Evolutionary conservation across 768 basidiomycete genomes (phyloP).

Genomic region (Lepiota brunneoincarnata): DNA sequence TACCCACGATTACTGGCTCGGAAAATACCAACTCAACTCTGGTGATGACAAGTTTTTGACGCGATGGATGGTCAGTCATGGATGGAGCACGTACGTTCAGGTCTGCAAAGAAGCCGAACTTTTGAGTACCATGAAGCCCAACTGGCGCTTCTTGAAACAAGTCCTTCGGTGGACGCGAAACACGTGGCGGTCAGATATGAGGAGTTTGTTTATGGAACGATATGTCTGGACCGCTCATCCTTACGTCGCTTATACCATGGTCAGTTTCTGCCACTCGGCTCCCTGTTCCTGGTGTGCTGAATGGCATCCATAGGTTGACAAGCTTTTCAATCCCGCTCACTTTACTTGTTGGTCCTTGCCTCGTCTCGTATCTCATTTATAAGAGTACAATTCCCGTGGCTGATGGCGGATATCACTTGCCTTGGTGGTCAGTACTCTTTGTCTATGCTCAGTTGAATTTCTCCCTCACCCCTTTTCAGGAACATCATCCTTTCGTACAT

Average conservation of each 20-base stretch:
- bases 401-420: slow-evolving; percentile 76
- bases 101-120: slow-evolving; percentile 83
- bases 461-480: slow-evolving; percentile 33
- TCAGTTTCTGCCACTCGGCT: slow-evolving; percentile 50
- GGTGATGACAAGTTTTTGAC: slow-evolving; percentile 95
- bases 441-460: not conserved
- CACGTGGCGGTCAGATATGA: slow-evolving; percentile 89
- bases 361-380: slow-evolving; percentile 74
- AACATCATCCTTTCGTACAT: slow-evolving; percentile 66
- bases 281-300: slow-evolving; percentile 2
- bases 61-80: slow-evolving; percentile 94
- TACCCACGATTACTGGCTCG: slow-evolving; percentile 92
- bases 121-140: slow-evolving; percentile 92
- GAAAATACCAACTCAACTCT: slow-evolving; percentile 92
- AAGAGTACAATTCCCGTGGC: slow-evolving; percentile 70
- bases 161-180: slow-evolving; percentile 92
- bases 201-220: slow-evolving; percentile 86
- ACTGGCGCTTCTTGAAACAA: slow-evolving; percentile 95
- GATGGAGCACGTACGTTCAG: slow-evolving; percentile 94
- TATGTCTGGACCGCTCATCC: slow-evolving; percentile 88
- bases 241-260: slow-evolving; percentile 93
- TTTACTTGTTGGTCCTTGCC: slow-evolving; percentile 76
- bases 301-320: slow-evolving; percentile 59
- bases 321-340: slow-evolving; percentile 86
- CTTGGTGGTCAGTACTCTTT: slow-evolving; percentile 63